A percentile compares a stretch with the other conserved stretches of the same genome.
phyloP scores from a whole-genome alignment of 2,329 filamentous ascomycete genomes.

The Nigrospora oryzae region DNA sequence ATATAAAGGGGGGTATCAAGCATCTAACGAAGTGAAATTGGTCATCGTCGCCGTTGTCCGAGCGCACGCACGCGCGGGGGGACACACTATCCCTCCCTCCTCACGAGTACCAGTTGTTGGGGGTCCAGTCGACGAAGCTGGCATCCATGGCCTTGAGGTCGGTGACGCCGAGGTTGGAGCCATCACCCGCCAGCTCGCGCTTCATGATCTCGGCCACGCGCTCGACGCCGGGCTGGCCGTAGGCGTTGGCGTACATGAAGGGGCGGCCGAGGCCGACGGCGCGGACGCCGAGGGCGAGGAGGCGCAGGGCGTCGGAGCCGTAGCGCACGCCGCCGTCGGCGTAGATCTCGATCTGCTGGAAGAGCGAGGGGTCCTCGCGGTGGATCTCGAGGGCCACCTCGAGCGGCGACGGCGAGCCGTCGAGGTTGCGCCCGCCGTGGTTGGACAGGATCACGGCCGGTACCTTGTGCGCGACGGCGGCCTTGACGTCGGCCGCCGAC shows the following conservation, averaged over 20 bases:
- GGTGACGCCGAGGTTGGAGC: slow-evolving; percentile 17
- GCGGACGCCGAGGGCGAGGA: slow-evolving; percentile 23
- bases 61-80: no score
- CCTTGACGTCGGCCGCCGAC: slow-evolving; percentile 21
- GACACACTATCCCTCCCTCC: no score
- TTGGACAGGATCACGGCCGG: slow-evolving; percentile 24
- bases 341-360: slow-evolving; percentile 20
- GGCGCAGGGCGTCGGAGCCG: slow-evolving; percentile 22
- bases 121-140: slow-evolving; percentile 7
- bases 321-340: slow-evolving; percentile 25
- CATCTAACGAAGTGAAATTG: no score
- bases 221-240: slow-evolving; percentile 33
- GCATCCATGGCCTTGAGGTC: slow-evolving; percentile 16
- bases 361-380: slow-evolving; percentile 17
- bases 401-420: slow-evolving; percentile 18
- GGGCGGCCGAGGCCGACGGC: slow-evolving; percentile 32
- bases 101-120: slow-evolving; percentile 5
- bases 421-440: slow-evolving; percentile 25
- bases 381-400: slow-evolving; percentile 21
- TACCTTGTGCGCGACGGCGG: slow-evolving; percentile 16
- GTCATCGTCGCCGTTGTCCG: no score
- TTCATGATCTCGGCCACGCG: slow-evolving; percentile 33
- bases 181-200: slow-evolving; percentile 27
- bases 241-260: slow-evolving; percentile 39
- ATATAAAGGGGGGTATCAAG: no score